Conservation (phyloP, 2,329 filamentous ascomycete species). For the Diaporthe aspalathi region DNA sequence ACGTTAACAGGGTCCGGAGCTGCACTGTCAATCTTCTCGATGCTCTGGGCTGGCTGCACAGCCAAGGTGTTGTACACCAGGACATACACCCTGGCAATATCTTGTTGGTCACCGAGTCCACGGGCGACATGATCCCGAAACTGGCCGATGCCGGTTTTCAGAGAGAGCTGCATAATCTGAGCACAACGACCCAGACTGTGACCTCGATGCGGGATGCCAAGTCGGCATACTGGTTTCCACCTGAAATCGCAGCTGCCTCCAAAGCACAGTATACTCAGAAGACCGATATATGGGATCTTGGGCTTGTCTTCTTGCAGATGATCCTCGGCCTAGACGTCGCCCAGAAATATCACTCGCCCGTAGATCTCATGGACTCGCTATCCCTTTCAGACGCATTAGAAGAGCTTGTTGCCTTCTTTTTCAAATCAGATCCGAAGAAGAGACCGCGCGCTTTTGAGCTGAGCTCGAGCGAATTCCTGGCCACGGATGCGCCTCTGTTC, state of each 20-base stretch:
- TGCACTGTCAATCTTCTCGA: constrained; percentile 95
- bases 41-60: constrained; percentile 87
- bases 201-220: constrained; percentile 70
- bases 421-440: constrained; percentile 86
- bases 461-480: constrained; percentile 73
- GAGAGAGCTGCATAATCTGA: constrained; percentile 72
- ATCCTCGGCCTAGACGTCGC: constrained; percentile 84
- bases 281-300: constrained; percentile 95
- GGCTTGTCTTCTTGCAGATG: constrained; percentile 93
- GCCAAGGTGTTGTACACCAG: constrained; percentile 84
- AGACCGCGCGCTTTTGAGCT: constrained; percentile 84
- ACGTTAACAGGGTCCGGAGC: constrained; percentile 80
- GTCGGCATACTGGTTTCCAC: constrained; percentile 85
- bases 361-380: constrained; percentile 76
- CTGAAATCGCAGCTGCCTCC: constrained; percentile 75
- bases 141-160: constrained; percentile 81
- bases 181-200: constrained; percentile 62
- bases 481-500: constrained; percentile 71
- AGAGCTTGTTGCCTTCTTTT: constrained; percentile 85
- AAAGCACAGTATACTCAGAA: constrained; percentile 77
- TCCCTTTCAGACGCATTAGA: constrained; percentile 79
- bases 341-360: constrained; percentile 82
- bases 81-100: constrained; percentile 85
- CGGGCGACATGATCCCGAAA: constrained; percentile 78
- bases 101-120: constrained; percentile 76